A percentile compares a stretch with the other conserved stretches of the same genome.
Conservation (phyloP, 2,329 filamentous ascomycete genomes). For the Penicillium sp. region DNA sequence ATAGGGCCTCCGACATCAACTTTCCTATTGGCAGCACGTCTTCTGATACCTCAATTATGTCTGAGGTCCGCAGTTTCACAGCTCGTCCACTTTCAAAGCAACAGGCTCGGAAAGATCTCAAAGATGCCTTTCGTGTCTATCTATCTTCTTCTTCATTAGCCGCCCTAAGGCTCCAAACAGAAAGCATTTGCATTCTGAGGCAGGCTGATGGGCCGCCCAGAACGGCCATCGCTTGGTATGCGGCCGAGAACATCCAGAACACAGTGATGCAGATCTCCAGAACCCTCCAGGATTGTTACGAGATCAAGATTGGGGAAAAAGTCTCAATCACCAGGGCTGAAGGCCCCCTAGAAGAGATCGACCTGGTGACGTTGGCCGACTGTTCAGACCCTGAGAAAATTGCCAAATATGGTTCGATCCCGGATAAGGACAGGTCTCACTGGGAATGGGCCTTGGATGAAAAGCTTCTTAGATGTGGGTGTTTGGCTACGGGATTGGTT, state of each 20-base stretch:
- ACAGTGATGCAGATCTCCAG: conserved; percentile 70
- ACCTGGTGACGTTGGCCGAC: conserved; percentile 60
- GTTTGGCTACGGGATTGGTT: conserved; percentile 65
- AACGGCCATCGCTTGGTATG: conserved; percentile 61
- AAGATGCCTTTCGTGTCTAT: conserved; percentile 58
- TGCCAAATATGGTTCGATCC: conserved; percentile 36
- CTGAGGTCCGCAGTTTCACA: conserved; percentile 46
- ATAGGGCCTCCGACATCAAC: background rate
- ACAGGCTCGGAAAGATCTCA: conserved; percentile 47
- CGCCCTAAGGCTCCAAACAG: conserved; percentile 53
- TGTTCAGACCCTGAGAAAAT: conserved; percentile 45
- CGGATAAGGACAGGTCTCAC: conserved; percentile 37
- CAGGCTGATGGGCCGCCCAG: conserved; percentile 42
- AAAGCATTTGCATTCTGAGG: conserved; percentile 52
- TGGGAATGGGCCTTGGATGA: conserved; percentile 51
- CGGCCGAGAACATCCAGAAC: conserved; percentile 60
- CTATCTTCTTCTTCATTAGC: conserved; percentile 56
- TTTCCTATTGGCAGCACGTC: background rate
- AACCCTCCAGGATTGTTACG: conserved; percentile 66
- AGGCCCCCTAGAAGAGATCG: conserved; percentile 52
- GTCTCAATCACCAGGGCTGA: conserved; percentile 58
- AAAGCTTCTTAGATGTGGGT: conserved; percentile 55
- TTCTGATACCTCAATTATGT: conserved; percentile 28
- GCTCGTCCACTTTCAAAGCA: conserved; percentile 53
- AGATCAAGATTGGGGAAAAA: conserved; percentile 67